Evolutionary conservation across 2,329 filamentous ascomycete genomes (phyloP).

Genomic region (Verticillium tricorpus): DNA sequence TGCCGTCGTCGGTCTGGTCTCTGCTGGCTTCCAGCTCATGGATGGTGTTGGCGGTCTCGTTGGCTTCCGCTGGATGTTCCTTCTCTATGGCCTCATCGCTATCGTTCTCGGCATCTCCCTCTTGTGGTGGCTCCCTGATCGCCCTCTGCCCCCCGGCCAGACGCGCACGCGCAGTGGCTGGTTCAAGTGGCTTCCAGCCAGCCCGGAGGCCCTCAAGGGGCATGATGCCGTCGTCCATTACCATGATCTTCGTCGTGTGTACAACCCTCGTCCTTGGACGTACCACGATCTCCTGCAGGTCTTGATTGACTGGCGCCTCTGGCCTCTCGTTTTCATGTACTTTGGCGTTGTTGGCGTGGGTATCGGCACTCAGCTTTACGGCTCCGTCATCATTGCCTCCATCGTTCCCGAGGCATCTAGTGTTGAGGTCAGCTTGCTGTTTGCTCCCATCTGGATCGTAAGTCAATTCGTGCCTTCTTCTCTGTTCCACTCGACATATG

Average conservation of each 20-base stretch:
- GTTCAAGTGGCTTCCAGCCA: slow-evolving; percentile 62
- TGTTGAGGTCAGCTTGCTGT: slow-evolving; percentile 74
- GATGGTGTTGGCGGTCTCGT: slow-evolving; percentile 71
- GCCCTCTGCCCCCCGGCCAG: slow-evolving; percentile 71
- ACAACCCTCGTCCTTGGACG: slow-evolving; percentile 70
- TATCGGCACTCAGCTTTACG: slow-evolving; percentile 85
- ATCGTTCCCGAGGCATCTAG: slow-evolving; percentile 71
- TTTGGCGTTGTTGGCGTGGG: slow-evolving; percentile 92
- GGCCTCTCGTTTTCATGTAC: slow-evolving; percentile 86
- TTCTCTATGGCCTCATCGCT: slow-evolving; percentile 76
- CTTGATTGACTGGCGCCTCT: slow-evolving; percentile 80
- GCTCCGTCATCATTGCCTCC: slow-evolving; percentile 76
- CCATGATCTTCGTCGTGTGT: slow-evolving; percentile 74
- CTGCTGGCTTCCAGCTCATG: slow-evolving; percentile 88
- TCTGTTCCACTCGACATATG: not conserved
- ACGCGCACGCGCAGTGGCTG: slow-evolving; percentile 43
- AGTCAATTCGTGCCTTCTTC: slow-evolving; percentile 27
- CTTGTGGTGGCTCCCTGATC: slow-evolving; percentile 88
- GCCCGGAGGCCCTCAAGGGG: slow-evolving; percentile 67
- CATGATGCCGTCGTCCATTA: slow-evolving; percentile 81
- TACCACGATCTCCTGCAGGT: slow-evolving; percentile 65
- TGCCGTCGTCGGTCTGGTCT: slow-evolving; percentile 83
- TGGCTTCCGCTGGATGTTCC: slow-evolving; percentile 90
- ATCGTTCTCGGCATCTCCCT: slow-evolving; percentile 67
- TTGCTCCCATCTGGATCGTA: slow-evolving; percentile 89